These are phyloP conservation scores for Leccinum fibrillosum DNA, from an alignment of 768 basidiomycete genomes.

Conservation along the genomic window DNA sequence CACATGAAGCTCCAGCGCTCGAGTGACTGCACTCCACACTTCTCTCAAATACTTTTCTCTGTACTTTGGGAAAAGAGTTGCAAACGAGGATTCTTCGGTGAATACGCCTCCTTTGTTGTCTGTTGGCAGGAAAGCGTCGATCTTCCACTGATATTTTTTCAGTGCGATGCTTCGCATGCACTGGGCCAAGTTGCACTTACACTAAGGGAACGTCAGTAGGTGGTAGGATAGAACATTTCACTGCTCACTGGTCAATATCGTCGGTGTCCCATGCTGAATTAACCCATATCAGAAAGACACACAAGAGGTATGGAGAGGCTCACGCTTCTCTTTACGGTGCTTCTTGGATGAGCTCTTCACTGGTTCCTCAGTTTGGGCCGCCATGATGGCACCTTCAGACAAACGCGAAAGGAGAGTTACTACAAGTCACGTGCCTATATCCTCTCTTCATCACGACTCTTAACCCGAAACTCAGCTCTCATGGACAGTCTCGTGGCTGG, in stretches of 20 bases:
- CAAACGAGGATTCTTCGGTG: conserved; percentile 95
- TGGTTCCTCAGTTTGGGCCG: conserved; percentile 30
- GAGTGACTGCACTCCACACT: conserved; percentile 89
- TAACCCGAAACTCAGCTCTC: conserved; percentile 4
- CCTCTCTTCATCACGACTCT: not conserved
- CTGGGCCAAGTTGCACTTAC: conserved; percentile 33
- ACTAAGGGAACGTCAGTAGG: conserved; percentile 28
- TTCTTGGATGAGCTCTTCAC: conserved; percentile 80
- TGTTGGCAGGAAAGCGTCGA: conserved; percentile 68
- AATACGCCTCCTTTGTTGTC: conserved; percentile 86
- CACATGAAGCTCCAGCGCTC: conserved; percentile 78
- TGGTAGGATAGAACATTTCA: not conserved
- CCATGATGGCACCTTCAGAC: conserved; percentile 24
- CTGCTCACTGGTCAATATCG: conserved; percentile 95
- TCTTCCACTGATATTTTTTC: conserved; percentile 66
- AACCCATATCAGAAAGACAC: conserved; percentile 14
- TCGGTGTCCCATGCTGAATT: conserved; percentile 94
- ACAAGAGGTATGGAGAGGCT: conserved; percentile 27
- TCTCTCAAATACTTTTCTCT: conserved; percentile 95
- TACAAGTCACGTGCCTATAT: conserved; percentile 18
- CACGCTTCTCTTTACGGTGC: conserved; percentile 94
- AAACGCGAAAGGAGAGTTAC: not conserved
- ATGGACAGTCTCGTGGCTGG: conserved; percentile 51
- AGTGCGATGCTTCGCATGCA: conserved; percentile 2
- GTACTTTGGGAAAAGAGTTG: conserved; percentile 97